phyloP scores from a whole-genome alignment of 345 rosid genomes.

The Hypericum androsaemum region DNA sequence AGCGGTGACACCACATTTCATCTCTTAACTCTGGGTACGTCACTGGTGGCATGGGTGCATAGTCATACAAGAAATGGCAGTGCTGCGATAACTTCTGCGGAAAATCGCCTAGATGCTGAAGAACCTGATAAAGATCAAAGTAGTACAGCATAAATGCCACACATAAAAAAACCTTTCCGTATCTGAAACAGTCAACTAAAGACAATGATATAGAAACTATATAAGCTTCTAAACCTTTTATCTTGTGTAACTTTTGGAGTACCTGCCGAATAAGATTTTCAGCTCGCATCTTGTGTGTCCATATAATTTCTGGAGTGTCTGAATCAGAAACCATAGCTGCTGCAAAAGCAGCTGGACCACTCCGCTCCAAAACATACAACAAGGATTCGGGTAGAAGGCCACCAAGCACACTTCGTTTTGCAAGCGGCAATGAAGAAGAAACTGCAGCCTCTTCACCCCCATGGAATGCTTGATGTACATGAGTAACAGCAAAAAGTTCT shows the following conservation, averaged over 20 bases:
- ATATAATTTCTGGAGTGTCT: constrained; percentile 94
- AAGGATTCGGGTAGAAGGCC: constrained; percentile 98
- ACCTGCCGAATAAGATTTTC: constrained; percentile 97
- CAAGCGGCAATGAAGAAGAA: constrained; percentile 87
- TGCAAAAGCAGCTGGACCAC: constrained; percentile 94
- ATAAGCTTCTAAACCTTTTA: constrained; percentile 3
- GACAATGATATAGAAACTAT: constrained; percentile 2
- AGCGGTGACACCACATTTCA: constrained; percentile 99
- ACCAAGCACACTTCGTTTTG: constrained; percentile 95
- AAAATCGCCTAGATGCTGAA: constrained; percentile 99
- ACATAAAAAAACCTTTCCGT: not conserved
- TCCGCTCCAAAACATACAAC: constrained; percentile 91
- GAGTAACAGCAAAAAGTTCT: constrained; percentile 84
- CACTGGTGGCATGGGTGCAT: constrained; percentile 99
- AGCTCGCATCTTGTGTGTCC: constrained; percentile 99
- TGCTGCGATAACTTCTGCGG: constrained; percentile 97
- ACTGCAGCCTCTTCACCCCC: constrained; percentile 99
- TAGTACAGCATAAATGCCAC: constrained; percentile 2
- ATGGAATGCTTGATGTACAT: constrained; percentile 98
- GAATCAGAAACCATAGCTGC: constrained; percentile 99
- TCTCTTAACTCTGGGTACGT: constrained; percentile 97
- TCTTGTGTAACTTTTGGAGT: constrained; percentile 12
- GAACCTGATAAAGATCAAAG: constrained; percentile 44
- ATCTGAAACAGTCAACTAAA: not conserved
- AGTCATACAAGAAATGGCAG: constrained; percentile 85